These are phyloP conservation scores for Cladosporium oxysporum DNA, from an alignment of 2,329 filamentous ascomycete genomes.

Conservation along the genomic window DNA sequence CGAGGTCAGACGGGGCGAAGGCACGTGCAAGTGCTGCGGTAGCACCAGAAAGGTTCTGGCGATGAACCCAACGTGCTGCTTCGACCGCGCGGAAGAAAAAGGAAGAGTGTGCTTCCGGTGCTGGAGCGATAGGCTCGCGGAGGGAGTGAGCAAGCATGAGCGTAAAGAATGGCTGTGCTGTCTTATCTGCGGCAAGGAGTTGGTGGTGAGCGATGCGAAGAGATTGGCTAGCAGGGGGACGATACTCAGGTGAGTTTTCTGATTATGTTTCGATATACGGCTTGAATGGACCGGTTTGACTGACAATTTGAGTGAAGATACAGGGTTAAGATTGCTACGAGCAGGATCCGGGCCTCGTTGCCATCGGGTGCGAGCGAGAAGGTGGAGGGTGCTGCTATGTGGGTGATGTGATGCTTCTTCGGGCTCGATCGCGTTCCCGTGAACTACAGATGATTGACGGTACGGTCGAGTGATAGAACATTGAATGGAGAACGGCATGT, in stretches of 20 bases:
- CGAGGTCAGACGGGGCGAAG: background rate
- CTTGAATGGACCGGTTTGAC: background rate
- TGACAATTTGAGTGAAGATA: background rate
- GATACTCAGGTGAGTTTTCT: slow-evolving; percentile 4
- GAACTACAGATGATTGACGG: too few relatives aligned
- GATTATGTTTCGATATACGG: background rate
- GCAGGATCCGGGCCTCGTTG: background rate
- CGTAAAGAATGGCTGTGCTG: slow-evolving; percentile 11
- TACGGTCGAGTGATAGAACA: background rate
- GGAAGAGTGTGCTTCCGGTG: slow-evolving; percentile 3
- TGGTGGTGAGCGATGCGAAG: slow-evolving; percentile 12
- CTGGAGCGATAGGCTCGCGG: slow-evolving; percentile 2
- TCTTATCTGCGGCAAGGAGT: slow-evolving; percentile 11
- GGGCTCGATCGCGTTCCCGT: background rate
- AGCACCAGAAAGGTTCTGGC: background rate
- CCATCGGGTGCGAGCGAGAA: background rate
- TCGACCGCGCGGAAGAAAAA: background rate
- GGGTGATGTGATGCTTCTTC: background rate
- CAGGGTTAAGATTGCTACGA: background rate
- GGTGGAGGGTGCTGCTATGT: background rate
- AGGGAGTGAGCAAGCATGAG: background rate
- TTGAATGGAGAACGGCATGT: background rate
- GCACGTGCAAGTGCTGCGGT: background rate
- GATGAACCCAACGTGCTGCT: slow-evolving; percentile 11
- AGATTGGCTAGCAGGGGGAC: slow-evolving; percentile 6